Evolutionary conservation across 2,329 filamentous ascomycete species (phyloP), one percentile per base, ranked within the genome.

Genomic region (Microcyclospora tardicrescens): DNA sequence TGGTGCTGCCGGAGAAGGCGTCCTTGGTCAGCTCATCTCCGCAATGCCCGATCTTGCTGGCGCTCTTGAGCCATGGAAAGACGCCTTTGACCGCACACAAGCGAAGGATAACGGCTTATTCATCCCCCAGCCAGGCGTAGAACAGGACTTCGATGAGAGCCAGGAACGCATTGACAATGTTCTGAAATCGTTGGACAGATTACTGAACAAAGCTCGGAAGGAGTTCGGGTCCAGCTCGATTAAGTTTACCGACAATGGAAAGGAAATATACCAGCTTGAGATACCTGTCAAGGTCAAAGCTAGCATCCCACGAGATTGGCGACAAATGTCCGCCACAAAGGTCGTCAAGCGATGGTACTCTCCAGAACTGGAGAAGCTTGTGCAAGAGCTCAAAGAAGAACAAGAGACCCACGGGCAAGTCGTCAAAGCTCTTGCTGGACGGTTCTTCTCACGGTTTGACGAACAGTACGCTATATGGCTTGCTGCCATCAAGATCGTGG

Each of bases 191-290:
- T 71, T 98, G 0, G 67, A 87, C 2, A 65, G 70, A 3, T 63
- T 96, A 1, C 66, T 96, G 2, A 76, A 77, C 37, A 71, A 75
- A 50, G 79, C 81, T 48, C 81, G 83, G 44, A 72, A 73, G 28
- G 75, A 86, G 33, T 67, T 95, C 3, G 83, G 81, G 43, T 85
- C 80, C 42, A 81, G 73, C 47, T 72, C 73, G 0, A 63, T 69
- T 44, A 58, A 60, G 38, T 71, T 61, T 47, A 63, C 60, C 9
- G 84, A 96, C 55, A 81, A 93, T 6, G 91, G 91, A 44, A 98
- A 98, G 59, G 91, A 98, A 55, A 84, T 98, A 37, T 96, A 93
- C 62, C 89, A 98, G 61, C 71, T 98, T 10, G 91, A 98, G 58
- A 81, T 84, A 0, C 89, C 91, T 0, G 66, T 73, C 53, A 93